A percentile compares a stretch with the other conserved stretches of the same genome.
Conservation (phyloP, 768 basidiomycete species). For the Omphalotus guepiniiformis region DNA sequence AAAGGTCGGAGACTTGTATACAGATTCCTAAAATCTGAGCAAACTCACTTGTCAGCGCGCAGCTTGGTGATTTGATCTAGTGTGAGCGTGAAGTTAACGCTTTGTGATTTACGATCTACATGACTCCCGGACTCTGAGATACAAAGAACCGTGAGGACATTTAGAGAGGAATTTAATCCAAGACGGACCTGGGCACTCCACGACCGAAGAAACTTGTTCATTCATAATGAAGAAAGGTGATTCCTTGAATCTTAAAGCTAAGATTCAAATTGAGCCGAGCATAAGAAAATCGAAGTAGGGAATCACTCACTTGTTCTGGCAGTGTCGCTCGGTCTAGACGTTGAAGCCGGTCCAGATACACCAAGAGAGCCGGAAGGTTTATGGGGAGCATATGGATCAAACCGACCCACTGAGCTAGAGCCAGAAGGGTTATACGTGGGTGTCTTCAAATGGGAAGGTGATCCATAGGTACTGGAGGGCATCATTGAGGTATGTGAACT, state of each 20-base stretch:
- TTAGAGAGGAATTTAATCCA: conserved; percentile 5
- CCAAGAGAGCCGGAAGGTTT: conserved; percentile 24
- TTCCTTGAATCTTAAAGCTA: conserved; percentile 72
- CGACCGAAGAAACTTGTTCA: conserved; percentile 57
- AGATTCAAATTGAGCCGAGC: conserved; percentile 13
- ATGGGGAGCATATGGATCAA: conserved; percentile 66
- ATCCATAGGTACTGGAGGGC: neutral
- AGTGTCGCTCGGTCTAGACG: conserved; percentile 28
- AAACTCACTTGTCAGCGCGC: conserved; percentile 46
- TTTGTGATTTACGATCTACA: conserved; percentile 70
- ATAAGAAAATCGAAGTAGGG: conserved; percentile 9
- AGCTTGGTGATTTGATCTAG: conserved; percentile 63
- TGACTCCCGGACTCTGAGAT: conserved; percentile 73
- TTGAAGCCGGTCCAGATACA: conserved; percentile 31
- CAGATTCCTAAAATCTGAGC: conserved; percentile 4
- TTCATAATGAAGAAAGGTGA: conserved; percentile 76
- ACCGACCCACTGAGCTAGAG: conserved; percentile 39
- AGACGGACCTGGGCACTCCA: conserved; percentile 75
- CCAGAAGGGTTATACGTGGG: conserved; percentile 26
- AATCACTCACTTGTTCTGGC: conserved; percentile 25
- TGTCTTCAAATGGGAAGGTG: conserved; percentile 16
- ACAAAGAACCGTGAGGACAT: conserved; percentile 3
- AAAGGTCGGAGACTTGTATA: conserved; percentile 9
- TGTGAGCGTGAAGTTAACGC: conserved; percentile 59
- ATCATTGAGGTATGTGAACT: conserved; percentile 20